phyloP scores from a whole-genome alignment of 192 early-diverging fungal species.

The Glomus cerebriforme region DNA sequence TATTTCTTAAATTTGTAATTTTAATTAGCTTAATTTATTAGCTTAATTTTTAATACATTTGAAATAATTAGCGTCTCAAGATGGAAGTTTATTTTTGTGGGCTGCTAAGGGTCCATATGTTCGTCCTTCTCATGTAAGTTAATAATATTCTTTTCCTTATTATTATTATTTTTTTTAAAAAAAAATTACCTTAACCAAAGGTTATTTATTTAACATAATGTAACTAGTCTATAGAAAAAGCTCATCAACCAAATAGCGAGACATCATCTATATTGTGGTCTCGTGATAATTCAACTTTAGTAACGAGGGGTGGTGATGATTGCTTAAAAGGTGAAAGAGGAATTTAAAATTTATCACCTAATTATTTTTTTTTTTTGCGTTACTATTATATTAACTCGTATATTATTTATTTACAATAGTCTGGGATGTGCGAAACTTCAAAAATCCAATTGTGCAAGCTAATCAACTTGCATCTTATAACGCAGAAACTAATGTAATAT shows the following conservation, averaged over 20 bases:
- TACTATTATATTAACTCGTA: neutral
- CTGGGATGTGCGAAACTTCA: slow-evolving; percentile 87
- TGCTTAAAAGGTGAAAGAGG: slow-evolving; percentile 66
- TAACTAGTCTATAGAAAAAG: slow-evolving; percentile 60
- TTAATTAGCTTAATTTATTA: neutral
- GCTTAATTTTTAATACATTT: neutral
- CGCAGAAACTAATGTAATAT: slow-evolving; percentile 78
- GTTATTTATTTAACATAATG: neutral
- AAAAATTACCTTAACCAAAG: neutral
- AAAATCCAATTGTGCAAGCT: slow-evolving; percentile 59
- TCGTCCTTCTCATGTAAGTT: slow-evolving; percentile 63
- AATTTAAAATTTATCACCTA: neutral
- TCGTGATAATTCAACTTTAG: slow-evolving; percentile 60
- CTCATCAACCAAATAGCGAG: slow-evolving; percentile 69
- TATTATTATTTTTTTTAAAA: neutral
- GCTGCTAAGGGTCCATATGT: slow-evolving; percentile 61
- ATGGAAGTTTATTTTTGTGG: slow-evolving; percentile 84
- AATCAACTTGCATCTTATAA: slow-evolving; percentile 63
- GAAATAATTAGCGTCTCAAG: slow-evolving; percentile 56
- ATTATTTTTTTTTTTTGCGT: slow-evolving; percentile 10
- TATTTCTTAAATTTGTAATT: neutral
- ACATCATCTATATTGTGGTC: slow-evolving; percentile 75
- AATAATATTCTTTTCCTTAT: neutral
- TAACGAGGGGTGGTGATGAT: slow-evolving; percentile 82
- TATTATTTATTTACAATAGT: slow-evolving; percentile 42